These are phyloP conservation scores for Strobilomyces dryophilus DNA, from an alignment of 768 basidiomycete species.

Conservation along the genomic window DNA sequence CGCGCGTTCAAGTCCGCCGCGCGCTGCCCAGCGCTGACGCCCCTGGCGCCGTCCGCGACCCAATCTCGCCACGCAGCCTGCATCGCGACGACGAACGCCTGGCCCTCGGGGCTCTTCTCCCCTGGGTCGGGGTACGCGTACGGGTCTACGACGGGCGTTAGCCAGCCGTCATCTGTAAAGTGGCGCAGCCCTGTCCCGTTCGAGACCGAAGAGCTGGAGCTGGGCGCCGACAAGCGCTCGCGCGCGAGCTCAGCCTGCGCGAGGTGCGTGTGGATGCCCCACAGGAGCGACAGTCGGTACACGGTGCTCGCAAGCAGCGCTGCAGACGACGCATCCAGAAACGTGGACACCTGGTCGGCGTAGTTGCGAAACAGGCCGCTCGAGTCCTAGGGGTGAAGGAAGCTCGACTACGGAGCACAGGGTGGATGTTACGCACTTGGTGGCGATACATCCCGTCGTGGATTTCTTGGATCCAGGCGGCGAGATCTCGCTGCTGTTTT, in stretches of 20 bases:
- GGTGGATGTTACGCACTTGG: slow-evolving; percentile 58
- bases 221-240: slow-evolving; percentile 29
- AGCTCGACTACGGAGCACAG: too few species aligned
- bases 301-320: slow-evolving; percentile 74
- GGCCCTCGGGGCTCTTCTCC: slow-evolving; percentile 61
- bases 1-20: not conserved
- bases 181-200: slow-evolving; percentile 37
- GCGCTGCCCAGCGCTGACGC: slow-evolving; percentile 42
- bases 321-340: slow-evolving; percentile 70
- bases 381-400: not conserved
- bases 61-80: slow-evolving; percentile 77
- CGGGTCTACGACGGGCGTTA: slow-evolving; percentile 75
- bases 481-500: slow-evolving; percentile 53
- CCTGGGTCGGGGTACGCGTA: slow-evolving; percentile 47
- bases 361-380: slow-evolving; percentile 62
- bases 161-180: slow-evolving; percentile 59
- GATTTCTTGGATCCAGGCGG: slow-evolving; percentile 67
- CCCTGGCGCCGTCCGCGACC: slow-evolving; percentile 51
- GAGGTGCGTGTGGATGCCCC: slow-evolving; percentile 46
- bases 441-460: slow-evolving; percentile 64
- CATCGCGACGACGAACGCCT: slow-evolving; percentile 77
- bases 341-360: slow-evolving; percentile 52
- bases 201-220: slow-evolving; percentile 2
- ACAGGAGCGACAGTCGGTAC: slow-evolving; percentile 62
- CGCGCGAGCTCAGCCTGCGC: slow-evolving; percentile 57